Percentiles rank a stretch among this genome's conserved stretches.
phyloP scores from a whole-genome alignment of 2,329 filamentous ascomycete genomes.

The Claviceps pazoutovae region DNA sequence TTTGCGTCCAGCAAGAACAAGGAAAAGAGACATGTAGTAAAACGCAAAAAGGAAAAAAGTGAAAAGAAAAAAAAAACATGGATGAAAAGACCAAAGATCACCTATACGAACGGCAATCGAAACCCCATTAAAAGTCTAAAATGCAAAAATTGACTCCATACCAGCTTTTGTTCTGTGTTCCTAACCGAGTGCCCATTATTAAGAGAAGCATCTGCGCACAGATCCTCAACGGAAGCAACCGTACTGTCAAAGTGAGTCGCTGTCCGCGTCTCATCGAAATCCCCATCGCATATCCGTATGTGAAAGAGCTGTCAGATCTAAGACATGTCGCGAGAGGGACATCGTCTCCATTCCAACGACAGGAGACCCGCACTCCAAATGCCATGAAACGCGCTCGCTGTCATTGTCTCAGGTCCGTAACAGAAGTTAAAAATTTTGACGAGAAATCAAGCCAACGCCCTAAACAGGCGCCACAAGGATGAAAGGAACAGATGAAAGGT shows the following conservation, averaged over 20 bases:
- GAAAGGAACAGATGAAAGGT: slow-evolving; percentile 7
- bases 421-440: slow-evolving; percentile 7
- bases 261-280: slow-evolving; percentile 1
- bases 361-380: neutral
- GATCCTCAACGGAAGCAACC: neutral
- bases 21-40: slow-evolving; percentile 2
- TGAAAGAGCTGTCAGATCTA: slow-evolving; percentile 10
- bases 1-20: neutral
- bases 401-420: slow-evolving; percentile 6
- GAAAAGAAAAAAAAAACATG: slow-evolving; percentile 6
- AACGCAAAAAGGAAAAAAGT: slow-evolving; percentile 4
- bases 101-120: neutral
- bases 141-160: neutral
- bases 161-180: neutral
- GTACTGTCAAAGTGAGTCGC: neutral
- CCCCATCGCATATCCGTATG: neutral
- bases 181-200: neutral
- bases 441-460: slow-evolving; percentile 4
- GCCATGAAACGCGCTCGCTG: neutral
- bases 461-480: neutral
- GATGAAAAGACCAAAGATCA: neutral
- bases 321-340: slow-evolving; percentile 17
- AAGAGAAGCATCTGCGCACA: neutral
- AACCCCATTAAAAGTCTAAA: neutral
- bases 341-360: slow-evolving; percentile 17